Base-by-base conservation (phyloP, 2,329 filamentous ascomycete genomes). In the Trichocomaceae sp. region DNA sequence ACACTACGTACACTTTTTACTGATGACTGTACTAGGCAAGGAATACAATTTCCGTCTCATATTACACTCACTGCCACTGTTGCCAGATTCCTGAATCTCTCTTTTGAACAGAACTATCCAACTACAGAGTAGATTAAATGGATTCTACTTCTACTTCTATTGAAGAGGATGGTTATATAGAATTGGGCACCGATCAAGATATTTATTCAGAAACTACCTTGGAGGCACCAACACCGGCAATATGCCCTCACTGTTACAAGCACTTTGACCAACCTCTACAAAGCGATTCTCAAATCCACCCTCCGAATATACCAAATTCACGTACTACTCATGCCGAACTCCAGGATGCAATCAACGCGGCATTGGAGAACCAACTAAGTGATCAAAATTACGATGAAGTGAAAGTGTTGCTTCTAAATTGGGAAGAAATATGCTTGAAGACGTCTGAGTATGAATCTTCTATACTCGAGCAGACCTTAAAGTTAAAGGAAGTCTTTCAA, bases 351-450 rank as follows among this genome's bases (percentile, higher is more conserved):
- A 26, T 41, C 2, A 50, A 50, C n/a, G 20, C n/a, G 12, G 47
- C 33, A 39, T 19, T 50, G 7, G 35, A 50, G 8, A 39, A 26
- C 29, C 15, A 50, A 39, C 20, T 50, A 10, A 19, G 7, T 17
- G 22, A 20, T 5, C 20, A 22, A 41, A 15, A 22, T n/a, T 50
- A 50, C 31, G 31, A 50, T 26, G 47, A 39, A 50, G 33, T 50
- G 15, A 37, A 50, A 22, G 47, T 41, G 31, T 41, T 50, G 17
- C 23, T 37, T 29, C 10, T 50, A 2, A 50, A 50, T 17, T 50
- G 47, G 47, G 47, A 41, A 22, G 47, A 50, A 23, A 22, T 50
- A n/a, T 9, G n/a, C 47, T 39, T 50, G 12, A 50, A 50, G 31
- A 35, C 5, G 31, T 33, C 47, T 22, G 31, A 50, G 23, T n/a